These are phyloP conservation scores for Ilyonectria mors-panacis DNA, from an alignment of 2,329 filamentous ascomycete species.

Conservation along the genomic window DNA sequence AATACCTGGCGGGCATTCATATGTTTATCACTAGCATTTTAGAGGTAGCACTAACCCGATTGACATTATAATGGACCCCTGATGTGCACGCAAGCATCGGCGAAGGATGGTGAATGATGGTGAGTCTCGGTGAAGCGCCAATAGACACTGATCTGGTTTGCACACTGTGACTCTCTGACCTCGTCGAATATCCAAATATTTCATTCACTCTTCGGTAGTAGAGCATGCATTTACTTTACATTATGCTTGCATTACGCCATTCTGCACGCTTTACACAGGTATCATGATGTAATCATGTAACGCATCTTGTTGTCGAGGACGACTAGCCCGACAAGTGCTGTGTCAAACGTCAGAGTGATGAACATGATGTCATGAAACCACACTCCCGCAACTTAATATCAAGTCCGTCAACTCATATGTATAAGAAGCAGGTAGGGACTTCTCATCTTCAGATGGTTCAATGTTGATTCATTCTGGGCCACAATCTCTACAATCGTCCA, in stretches of 20 bases:
- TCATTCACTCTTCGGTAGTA: too few relatives aligned
- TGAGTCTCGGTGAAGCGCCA: too few relatives aligned
- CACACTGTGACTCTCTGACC: too few relatives aligned
- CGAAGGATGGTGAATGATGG: too few relatives aligned
- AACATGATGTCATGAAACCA: conserved; percentile 23
- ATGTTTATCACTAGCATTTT: not conserved
- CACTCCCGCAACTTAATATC: not conserved
- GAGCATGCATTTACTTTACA: too few relatives aligned
- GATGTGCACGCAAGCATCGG: too few relatives aligned
- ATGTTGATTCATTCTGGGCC: not conserved
- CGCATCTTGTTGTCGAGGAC: not conserved
- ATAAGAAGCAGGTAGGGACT: not conserved
- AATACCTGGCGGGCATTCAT: not conserved
- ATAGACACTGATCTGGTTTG: too few relatives aligned
- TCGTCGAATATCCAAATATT: too few relatives aligned
- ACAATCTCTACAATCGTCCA: not conserved
- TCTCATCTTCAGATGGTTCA: not conserved
- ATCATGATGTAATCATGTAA: not conserved
- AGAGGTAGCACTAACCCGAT: too few relatives aligned
- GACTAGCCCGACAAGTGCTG: not conserved
- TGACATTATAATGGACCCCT: too few relatives aligned
- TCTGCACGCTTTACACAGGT: not conserved
- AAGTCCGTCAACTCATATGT: not conserved
- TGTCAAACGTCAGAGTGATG: not conserved
- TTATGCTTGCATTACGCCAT: not conserved